Conservation (phyloP, 495 filamentous ascomycete species). For the Terfezia claveryi region DNA sequence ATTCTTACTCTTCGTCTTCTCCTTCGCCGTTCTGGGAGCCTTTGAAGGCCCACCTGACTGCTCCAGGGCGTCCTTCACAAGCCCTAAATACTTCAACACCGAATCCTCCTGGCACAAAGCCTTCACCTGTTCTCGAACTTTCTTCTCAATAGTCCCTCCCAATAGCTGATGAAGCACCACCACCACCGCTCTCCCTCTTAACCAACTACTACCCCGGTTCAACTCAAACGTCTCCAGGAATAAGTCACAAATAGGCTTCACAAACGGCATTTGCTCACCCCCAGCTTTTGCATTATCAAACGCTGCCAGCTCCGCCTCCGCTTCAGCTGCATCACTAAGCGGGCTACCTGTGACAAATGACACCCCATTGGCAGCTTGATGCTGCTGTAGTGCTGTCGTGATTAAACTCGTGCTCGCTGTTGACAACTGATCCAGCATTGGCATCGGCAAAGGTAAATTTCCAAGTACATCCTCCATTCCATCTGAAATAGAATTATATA, state of each 20-base stretch:
- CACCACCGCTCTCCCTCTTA: conserved; percentile 85
- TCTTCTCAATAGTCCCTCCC: conserved; percentile 86
- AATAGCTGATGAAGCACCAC: conserved; percentile 61
- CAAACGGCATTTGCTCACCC: conserved; percentile 38
- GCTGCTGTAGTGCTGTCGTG: conserved; percentile 21
- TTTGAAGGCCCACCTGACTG: conserved; percentile 21
- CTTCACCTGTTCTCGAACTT: conserved; percentile 58
- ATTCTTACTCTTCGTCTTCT: conserved; percentile 45
- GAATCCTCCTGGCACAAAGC: conserved; percentile 52
- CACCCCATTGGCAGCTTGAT: conserved; percentile 47
- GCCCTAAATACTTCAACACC: conserved; percentile 46
- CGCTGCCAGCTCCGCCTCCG: conserved; percentile 81
- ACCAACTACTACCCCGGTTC: conserved; percentile 80
- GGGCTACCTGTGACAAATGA: conserved; percentile 33
- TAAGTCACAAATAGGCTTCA: conserved; percentile 93
- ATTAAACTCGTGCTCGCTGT: not conserved
- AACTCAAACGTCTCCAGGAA: conserved; percentile 93
- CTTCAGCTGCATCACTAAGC: conserved; percentile 56
- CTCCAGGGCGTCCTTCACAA: conserved; percentile 44
- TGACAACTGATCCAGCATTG: conserved; percentile 84
- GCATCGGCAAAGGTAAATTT: conserved; percentile 47
- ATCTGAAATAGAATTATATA: conserved; percentile 90
- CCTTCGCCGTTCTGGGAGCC: conserved; percentile 34
- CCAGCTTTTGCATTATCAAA: conserved; percentile 64
- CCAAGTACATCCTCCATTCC: conserved; percentile 96